Base-by-base conservation (phyloP, 164 flowering plant genomes). In the Tinospora cordifolia region DNA sequence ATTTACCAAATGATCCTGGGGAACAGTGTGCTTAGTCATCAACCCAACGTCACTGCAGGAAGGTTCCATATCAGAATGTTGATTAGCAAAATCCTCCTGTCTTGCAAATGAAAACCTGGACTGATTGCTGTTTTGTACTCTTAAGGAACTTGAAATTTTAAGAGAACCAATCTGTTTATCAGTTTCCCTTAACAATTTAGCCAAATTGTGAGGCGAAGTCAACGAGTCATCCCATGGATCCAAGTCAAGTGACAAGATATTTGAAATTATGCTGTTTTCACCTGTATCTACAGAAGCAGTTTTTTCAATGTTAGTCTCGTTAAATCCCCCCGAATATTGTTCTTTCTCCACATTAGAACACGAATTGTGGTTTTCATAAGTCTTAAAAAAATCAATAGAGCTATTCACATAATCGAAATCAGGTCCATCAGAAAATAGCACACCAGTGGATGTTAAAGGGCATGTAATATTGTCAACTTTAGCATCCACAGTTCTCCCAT, bases 81-180 rank as follows among this genome's bases (percentile, higher is more conserved):
- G 82, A 67, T 69, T 74, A 12, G 49, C 47, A 62, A 66, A 79
- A 40, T 75, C 84, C 6, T 85, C 87, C 68, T 77, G 82, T 34
- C 86, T 77, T 30, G 84, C 82, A 74, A 85, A 87, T 65, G 88
- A 84, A 67, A 85, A 85, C 71, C 84, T 81, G 34, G 86, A 80
- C 39, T 85, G 81, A 27, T 76, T 79, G 60, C 75, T 74, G 63
- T 72, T 72, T 40, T 76, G 77, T 34, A 68, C 76, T 71, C 79
- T 83, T 77, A 77, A 65, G 6, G 80, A 69, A 64, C 70, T 73
- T 15, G 82, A 70, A 8, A 70, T 22, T 70, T 75, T 74, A 15
- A 67, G 41, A 54, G 76, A 65, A 75, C 76, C 75, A 59, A 62
- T 70, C 44, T 76, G 69, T 8, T 41, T 69, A 67, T 79, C 82